phyloP scores from a whole-genome alignment of 202 grass and related monocot genomes.

The Digitaria exilis region DNA sequence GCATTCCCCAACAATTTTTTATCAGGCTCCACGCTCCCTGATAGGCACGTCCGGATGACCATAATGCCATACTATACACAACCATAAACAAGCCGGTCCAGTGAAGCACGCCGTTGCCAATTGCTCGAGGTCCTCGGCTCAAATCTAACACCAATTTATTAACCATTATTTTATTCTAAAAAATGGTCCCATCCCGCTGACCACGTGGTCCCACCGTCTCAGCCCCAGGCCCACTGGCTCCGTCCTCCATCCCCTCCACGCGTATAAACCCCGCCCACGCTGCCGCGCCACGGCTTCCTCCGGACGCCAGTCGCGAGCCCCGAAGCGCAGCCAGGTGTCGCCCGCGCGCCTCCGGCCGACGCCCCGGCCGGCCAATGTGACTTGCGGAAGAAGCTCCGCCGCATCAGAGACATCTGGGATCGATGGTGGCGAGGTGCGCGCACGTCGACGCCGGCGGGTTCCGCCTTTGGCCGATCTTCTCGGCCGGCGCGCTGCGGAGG shows the following conservation, averaged over 20 bases:
- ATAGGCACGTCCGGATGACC: not conserved
- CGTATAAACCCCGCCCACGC: conserved; percentile 35
- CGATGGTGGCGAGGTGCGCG: conserved; percentile 47
- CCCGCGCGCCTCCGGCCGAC: not conserved
- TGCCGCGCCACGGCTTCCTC: conserved; percentile 50
- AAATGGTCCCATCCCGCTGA: not conserved
- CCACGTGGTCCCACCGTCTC: not conserved
- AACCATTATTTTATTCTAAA: not conserved
- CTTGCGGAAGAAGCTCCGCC: conserved; percentile 34
- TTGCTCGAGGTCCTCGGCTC: too few relatives aligned
- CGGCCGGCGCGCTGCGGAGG: conserved; percentile 48
- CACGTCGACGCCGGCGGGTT: conserved; percentile 42
- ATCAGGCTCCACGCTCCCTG: not conserved
- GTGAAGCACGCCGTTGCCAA: too few relatives aligned
- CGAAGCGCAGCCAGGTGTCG: conserved; percentile 35
- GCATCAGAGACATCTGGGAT: not conserved
- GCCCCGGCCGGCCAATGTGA: conserved; percentile 48
- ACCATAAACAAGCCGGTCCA: conserved; percentile 38
- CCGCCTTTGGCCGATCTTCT: conserved; percentile 60
- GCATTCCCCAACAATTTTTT: not conserved
- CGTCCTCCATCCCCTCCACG: not conserved
- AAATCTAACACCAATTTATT: conserved; percentile 36
- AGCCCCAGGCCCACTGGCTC: not conserved
- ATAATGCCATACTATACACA: not conserved
- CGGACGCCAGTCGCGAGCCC: conserved; percentile 30